phyloP scores from a whole-genome alignment of 257 asterid species.

The Solanum arcanum region DNA sequence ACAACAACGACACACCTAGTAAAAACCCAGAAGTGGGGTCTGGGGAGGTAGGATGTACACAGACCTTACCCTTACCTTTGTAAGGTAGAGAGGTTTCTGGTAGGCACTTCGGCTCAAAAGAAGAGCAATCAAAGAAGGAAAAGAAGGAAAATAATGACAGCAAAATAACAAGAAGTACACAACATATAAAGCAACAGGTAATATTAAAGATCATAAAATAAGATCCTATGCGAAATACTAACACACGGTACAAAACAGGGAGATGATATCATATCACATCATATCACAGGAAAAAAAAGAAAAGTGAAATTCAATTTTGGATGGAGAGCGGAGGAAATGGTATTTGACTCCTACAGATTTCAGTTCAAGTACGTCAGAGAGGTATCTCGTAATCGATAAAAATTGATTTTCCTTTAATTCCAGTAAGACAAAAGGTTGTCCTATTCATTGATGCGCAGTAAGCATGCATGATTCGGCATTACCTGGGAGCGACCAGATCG shows the following conservation, averaged over 20 bases:
- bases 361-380: neutral
- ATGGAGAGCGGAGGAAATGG: neutral
- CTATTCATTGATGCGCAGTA: neutral
- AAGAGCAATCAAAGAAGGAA: neutral
- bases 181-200: neutral
- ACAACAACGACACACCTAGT: neutral
- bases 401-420: neutral
- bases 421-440: neutral
- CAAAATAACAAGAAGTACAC: neutral
- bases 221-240: neutral
- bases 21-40: neutral
- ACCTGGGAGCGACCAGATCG: constrained; percentile 78
- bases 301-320: neutral
- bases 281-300: neutral
- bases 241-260: neutral
- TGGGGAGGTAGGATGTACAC: neutral
- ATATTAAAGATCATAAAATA: neutral
- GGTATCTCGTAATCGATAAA: neutral
- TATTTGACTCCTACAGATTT: neutral
- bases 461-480: neutral
- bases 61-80: neutral
- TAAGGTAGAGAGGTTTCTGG: neutral
- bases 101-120: neutral
- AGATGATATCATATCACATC: neutral
- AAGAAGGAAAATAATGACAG: neutral